Evolutionary conservation across 805 yeast genomes (phyloP), one percentile per base, ranked within the genome.

Genomic region (Yamadazyma akitaensis): DNA sequence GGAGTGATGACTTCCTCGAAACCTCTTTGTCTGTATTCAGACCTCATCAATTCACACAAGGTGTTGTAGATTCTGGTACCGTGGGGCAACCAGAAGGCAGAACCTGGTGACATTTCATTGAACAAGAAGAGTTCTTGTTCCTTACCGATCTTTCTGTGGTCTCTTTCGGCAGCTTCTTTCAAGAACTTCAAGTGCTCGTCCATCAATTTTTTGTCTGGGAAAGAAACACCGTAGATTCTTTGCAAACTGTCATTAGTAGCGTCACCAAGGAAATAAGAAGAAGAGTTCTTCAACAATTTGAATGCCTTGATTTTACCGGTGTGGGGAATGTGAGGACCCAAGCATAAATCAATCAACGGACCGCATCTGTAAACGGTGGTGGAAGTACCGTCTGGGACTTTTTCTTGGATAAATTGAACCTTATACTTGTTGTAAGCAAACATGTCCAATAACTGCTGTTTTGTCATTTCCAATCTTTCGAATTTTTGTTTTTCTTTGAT

Each of bases 1-100:
- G 99, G 99, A 51, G 99, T 91, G 65, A 94, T 92, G 55, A 94
- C 99, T 75, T 94, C 99, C 54, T 94, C 97, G 68, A 87, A 94
- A 34, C 97, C 98, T 70, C 99, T 85, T 71, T 80, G 82, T 63
- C 85, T 83, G 73, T 94, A 94, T 74, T 94, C 96, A 45, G 68
- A 64, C 72, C 92, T 82, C 72, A 94, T 65, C 68, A 89, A 70
- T 28, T 87, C 90, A 57, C 83, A 82, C 67, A 94, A 76, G 49
- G 88, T 81, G 70, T 88, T 88, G 79, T 94, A 94, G 64, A 94
- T 94, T 74, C 98, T 86, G 41, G 99, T 84, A 71, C 99, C 99
- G 63, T 92, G 99, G 43, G 99, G 99, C 60, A 94, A 79, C 98
- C 98, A 94, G 82, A 94, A 94, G 50, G 96, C 91, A 35, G 95